Base-by-base conservation (phyloP, 2,329 filamentous ascomycete species). In the Trichophyton mentagrophytes region DNA sequence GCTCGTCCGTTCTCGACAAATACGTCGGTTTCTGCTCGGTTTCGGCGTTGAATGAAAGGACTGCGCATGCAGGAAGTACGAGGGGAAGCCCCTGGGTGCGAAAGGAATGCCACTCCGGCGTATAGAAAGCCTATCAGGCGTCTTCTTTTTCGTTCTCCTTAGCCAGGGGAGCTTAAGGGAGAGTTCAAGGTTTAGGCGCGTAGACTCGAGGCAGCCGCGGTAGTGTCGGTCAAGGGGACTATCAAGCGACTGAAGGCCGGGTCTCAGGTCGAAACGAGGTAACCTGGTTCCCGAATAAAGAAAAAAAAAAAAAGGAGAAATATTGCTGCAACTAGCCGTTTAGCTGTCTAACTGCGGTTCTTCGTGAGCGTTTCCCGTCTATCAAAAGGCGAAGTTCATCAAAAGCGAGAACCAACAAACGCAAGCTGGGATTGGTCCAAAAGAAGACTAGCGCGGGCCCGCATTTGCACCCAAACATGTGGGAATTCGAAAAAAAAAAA, bases 371-470 rank as follows among this genome's bases (percentile, higher is more conserved):
- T 53, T 25, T 20, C 27, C 49, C 13, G 49, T 53, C 49, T 30
- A 27, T 53, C 49, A 33, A 30, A 53, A 44, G 40, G 25, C 49
- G 49, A 53, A 53, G 20, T 20, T 53, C 22, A 27, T 25, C 33
- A 25, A 33, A 17, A 53, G 22, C 27, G 49, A 53, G 20, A 53
- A 30, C 22, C 49, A 53, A 33, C 49, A 53, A 20, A 27, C 25
- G 49, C 49, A 27, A 53, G 49, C 49, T 53, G 49, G 49, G 49
- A 53, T 53, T 53, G 49, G 49, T 25, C 64, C 62, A 20, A 61
- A 59, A 65, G 27, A n/a, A 56, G 64, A 58, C 61, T 65, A 65
- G 64, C 64, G 64, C 55, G 20, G 57, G 17, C 57, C 55, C 36
- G 42, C 36, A 30, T 49, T 46, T 58, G 20, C 59, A 20, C 30